phyloP scores from a whole-genome alignment of 202 grass and related monocot species.

The Hordeum pubiflorum region DNA sequence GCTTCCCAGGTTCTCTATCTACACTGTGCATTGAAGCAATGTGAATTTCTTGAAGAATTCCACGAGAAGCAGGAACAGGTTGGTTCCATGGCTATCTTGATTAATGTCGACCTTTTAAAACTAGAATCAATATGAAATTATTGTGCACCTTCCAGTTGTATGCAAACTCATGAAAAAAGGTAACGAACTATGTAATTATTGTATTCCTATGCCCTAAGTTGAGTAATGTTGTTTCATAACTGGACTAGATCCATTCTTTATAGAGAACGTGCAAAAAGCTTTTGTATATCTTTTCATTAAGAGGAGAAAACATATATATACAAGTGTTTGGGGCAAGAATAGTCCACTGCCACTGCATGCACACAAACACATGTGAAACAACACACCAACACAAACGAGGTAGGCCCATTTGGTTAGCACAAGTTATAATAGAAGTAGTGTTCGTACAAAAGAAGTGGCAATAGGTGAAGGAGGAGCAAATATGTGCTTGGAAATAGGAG shows the following conservation, averaged over 20 bases:
- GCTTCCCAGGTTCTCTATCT: conserved; percentile 89
- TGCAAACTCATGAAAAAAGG: background rate
- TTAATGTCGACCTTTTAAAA: background rate
- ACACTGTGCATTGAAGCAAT: conserved; percentile 82
- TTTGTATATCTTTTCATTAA: background rate
- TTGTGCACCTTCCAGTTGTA: background rate
- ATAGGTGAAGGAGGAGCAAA: background rate
- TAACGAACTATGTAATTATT: background rate
- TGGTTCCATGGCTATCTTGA: background rate
- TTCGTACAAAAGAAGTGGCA: conserved; percentile 1
- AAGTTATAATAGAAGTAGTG: background rate
- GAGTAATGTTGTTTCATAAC: background rate
- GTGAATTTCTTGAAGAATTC: conserved; percentile 85
- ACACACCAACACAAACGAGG: background rate
- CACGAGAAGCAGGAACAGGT: no score
- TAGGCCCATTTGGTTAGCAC: background rate
- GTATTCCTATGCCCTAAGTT: background rate
- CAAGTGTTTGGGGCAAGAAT: background rate
- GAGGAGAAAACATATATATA: background rate
- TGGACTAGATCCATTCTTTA: background rate
- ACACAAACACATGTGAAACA: background rate
- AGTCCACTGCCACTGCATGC: background rate
- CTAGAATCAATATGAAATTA: background rate
- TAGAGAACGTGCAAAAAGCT: background rate
- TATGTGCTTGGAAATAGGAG: background rate